Evolutionary conservation across 2,329 filamentous ascomycete genomes (phyloP).

Genomic region (Aspergillus ruber): DNA sequence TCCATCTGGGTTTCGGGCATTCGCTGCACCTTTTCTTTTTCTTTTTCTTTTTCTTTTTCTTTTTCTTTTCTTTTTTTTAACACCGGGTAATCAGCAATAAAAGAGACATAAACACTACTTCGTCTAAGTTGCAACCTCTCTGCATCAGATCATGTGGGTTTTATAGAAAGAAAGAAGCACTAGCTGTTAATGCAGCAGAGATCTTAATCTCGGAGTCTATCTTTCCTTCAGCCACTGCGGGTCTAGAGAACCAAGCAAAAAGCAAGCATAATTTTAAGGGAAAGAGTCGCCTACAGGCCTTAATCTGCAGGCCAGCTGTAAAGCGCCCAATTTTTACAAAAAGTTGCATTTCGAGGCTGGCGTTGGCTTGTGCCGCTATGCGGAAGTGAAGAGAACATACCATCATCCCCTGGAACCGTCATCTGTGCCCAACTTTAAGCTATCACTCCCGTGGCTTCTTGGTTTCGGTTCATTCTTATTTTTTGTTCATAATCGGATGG

Average conservation of each 20-base stretch:
- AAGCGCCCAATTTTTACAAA: not conserved
- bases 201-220: too few species aligned
- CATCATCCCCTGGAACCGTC: not conserved
- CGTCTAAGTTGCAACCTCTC: not conserved
- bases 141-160: not conserved
- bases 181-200: not conserved
- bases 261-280: not conserved
- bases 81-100: too few species aligned
- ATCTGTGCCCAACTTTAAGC: not conserved
- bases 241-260: not conserved
- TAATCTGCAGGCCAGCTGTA: not conserved
- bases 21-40: not conserved
- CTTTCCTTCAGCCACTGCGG: too few species aligned
- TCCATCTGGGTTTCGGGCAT: not conserved
- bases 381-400: not conserved
- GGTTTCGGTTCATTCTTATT: not conserved
- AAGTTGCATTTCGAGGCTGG: not conserved
- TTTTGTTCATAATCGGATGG: too few species aligned
- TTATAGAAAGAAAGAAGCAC: not conserved
- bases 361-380: not conserved
- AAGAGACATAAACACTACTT: too few species aligned
- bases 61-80: too few species aligned
- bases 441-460: not conserved
- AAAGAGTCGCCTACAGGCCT: not conserved
- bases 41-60: not conserved